A percentile compares a stretch with the other conserved stretches of the same genome.
These are phyloP conservation scores for Whalleya microplaca DNA, from an alignment of 2,329 filamentous ascomycete species.

Conservation along the genomic window DNA sequence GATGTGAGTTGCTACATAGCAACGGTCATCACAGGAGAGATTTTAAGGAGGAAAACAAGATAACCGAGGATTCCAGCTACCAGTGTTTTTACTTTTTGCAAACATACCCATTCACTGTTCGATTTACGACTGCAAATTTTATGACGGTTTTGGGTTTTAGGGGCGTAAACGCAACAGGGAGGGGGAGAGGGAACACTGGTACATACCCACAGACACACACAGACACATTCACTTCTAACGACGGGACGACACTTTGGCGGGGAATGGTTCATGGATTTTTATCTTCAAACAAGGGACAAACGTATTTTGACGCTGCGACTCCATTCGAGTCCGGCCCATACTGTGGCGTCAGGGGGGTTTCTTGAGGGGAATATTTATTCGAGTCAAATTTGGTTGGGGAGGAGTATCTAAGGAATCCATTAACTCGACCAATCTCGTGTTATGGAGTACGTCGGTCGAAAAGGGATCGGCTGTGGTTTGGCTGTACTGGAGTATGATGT, in stretches of 20 bases:
- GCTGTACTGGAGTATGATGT: background rate
- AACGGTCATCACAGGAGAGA: background rate
- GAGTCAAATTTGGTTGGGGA: background rate
- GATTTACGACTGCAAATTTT: background rate
- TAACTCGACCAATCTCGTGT: background rate
- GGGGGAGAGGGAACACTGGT: background rate
- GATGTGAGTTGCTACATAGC: background rate
- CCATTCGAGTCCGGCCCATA: background rate
- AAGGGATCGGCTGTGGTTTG: background rate
- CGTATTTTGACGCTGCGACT: background rate
- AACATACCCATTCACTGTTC: constrained; percentile 10
- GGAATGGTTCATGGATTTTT: background rate
- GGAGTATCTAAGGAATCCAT: background rate
- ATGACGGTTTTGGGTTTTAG: background rate
- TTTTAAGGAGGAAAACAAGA: background rate
- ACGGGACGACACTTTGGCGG: constrained; percentile 12
- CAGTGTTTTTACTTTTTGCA: background rate
- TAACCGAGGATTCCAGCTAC: background rate
- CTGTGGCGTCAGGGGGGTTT: no score
- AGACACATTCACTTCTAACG: constrained; percentile 13
- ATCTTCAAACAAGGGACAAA: background rate
- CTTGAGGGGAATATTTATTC: background rate
- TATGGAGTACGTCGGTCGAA: background rate
- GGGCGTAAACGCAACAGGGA: background rate
- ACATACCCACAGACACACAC: background rate